These are phyloP conservation scores for Pharus latifolius DNA, from an alignment of 176 grass and related monocot species.

Conservation along the genomic window DNA sequence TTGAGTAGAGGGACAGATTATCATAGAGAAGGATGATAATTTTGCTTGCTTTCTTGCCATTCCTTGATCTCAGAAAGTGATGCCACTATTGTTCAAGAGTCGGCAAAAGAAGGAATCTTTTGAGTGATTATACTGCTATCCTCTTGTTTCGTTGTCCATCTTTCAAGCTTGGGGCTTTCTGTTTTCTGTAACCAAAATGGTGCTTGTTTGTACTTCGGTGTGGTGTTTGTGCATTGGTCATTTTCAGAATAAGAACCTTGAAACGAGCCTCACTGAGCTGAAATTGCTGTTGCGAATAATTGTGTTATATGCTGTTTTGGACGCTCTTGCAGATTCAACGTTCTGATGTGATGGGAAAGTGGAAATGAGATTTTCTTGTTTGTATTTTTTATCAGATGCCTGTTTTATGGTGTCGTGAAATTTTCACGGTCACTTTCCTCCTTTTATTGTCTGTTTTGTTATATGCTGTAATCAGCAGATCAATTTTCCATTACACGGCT, in stretches of 20 bases:
- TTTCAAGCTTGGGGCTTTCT: neutral
- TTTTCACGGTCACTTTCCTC: neutral
- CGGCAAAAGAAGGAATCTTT: neutral
- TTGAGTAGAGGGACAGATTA: neutral
- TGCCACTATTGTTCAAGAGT: neutral
- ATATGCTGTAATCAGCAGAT: neutral
- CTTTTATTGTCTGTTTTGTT: neutral
- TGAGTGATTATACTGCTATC: neutral
- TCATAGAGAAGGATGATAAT: neutral
- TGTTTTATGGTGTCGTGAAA: neutral
- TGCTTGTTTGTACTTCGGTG: neutral
- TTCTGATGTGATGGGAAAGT: conserved; percentile 4
- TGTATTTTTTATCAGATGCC: neutral
- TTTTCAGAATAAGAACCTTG: conserved; percentile 33
- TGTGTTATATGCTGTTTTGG: neutral
- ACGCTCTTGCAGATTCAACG: neutral
- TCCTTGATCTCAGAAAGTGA: conserved; percentile 15
- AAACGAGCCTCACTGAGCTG: neutral
- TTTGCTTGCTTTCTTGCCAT: conserved; percentile 15
- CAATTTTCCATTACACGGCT: neutral
- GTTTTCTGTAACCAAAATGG: neutral
- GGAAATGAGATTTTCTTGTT: neutral
- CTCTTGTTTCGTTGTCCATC: neutral
- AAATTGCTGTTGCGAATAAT: neutral
- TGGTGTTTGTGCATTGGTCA: neutral